These are phyloP conservation scores for Sporothrix inflata DNA, from an alignment of 2,329 filamentous ascomycete genomes.

Conservation along the genomic window DNA sequence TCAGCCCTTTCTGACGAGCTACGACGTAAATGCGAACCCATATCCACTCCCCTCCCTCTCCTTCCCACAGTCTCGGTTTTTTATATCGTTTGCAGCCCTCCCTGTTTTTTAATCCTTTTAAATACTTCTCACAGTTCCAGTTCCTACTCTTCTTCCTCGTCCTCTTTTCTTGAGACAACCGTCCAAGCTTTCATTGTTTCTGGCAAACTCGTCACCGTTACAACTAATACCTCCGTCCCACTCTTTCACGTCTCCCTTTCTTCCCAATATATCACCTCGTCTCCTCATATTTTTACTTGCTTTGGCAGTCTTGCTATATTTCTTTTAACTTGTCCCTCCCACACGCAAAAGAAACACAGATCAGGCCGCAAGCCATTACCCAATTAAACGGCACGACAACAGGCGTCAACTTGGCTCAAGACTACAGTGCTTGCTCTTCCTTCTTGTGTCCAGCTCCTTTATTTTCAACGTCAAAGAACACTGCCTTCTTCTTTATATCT, in stretches of 20 bases:
- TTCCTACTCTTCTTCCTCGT: background rate
- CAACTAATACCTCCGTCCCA: slow-evolving; percentile 13
- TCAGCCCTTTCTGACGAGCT: slow-evolving; percentile 32
- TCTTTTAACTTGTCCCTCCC: slow-evolving; percentile 1
- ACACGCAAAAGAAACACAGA: background rate
- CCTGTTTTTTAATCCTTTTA: background rate
- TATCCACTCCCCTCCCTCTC: slow-evolving; percentile 29
- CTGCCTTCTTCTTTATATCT: background rate
- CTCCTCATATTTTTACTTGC: background rate
- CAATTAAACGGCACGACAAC: background rate
- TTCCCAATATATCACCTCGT: background rate
- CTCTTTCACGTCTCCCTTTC: background rate
- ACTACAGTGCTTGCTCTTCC: background rate
- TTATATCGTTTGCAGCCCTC: slow-evolving; percentile 19
- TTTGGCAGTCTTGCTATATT: background rate
- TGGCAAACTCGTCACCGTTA: slow-evolving; percentile 14
- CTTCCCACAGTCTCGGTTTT: slow-evolving; percentile 17
- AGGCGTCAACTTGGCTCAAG: background rate
- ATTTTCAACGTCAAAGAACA: slow-evolving; percentile 8
- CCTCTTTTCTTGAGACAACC: background rate
- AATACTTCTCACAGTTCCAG: background rate
- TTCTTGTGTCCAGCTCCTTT: background rate
- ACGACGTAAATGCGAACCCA: slow-evolving; percentile 16
- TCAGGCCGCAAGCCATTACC: slow-evolving; percentile 10
- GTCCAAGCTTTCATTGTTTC: background rate